A percentile compares a stretch with the other conserved stretches of the same genome.
Evolutionary conservation across 805 yeast genomes (phyloP).

Genomic region (Candida arabinofermentans): DNA sequence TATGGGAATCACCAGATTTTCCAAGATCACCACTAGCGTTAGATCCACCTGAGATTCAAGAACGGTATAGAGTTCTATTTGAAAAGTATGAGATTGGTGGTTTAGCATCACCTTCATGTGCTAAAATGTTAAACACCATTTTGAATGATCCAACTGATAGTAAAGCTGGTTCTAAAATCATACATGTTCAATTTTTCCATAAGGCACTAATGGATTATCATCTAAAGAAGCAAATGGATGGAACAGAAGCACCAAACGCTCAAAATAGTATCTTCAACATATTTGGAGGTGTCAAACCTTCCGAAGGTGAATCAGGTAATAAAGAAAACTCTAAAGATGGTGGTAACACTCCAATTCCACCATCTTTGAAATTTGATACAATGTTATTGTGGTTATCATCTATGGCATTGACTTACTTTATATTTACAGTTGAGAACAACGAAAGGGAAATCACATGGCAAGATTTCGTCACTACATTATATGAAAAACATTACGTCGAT

Average conservation of each 20-base stretch:
- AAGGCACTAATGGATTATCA: constrained; percentile 29
- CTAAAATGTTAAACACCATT: constrained; percentile 25
- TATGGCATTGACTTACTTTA: constrained; percentile 16
- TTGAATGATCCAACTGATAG: constrained; percentile 21
- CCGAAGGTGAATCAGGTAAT: neutral
- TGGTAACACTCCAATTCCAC: constrained; percentile 7
- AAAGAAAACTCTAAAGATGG: constrained; percentile 3
- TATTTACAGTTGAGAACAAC: constrained; percentile 18
- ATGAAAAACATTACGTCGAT: constrained; percentile 75
- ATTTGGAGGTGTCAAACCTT: neutral
- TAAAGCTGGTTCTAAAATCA: constrained; percentile 28
- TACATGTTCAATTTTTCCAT: constrained; percentile 29
- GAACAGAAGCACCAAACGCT: neutral
- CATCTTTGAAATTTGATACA: constrained; percentile 14
- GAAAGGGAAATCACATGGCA: constrained; percentile 43
- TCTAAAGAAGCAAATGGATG: constrained; percentile 21
- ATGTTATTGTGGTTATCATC: constrained; percentile 20
- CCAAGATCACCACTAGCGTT: constrained; percentile 7
- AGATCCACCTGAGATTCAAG: constrained; percentile 6
- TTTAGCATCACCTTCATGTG: constrained; percentile 26
- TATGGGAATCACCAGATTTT: constrained; percentile 24
- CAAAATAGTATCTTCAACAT: neutral
- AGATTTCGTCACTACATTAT: constrained; percentile 76
- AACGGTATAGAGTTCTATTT: constrained; percentile 18
- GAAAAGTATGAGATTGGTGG: constrained; percentile 31